phyloP scores from a whole-genome alignment of 2,329 filamentous ascomycete species.

The Colletotrichum tropicicola region DNA sequence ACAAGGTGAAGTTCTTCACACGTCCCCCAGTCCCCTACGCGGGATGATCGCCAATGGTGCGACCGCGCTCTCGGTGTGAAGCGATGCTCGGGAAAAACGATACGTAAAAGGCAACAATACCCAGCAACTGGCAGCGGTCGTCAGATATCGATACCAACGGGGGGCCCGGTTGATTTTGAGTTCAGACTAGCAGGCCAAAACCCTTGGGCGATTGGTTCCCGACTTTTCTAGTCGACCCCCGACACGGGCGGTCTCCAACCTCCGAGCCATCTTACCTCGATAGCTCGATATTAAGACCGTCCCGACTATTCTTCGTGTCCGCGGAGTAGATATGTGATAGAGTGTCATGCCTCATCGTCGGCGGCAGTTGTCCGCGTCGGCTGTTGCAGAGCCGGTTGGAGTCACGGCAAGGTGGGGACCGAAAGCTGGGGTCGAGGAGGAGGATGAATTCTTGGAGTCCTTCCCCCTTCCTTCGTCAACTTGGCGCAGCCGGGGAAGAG shows the following conservation, averaged over 20 bases:
- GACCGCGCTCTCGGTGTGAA: constrained; percentile 19
- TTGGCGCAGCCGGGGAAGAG: not conserved
- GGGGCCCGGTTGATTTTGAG: constrained; percentile 11
- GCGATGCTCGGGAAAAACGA: not conserved
- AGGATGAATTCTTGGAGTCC: not conserved
- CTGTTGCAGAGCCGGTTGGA: not conserved
- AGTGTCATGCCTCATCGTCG: not conserved
- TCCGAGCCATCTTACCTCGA: not conserved
- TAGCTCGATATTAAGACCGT: not conserved
- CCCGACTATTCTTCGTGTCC: constrained; percentile 6
- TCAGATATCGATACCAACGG: not conserved
- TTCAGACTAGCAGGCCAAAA: constrained; percentile 3
- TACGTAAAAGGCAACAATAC: constrained; percentile 3
- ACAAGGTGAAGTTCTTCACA: not conserved
- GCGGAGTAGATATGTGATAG: not conserved
- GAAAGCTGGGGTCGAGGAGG: not conserved
- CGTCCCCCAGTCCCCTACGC: constrained; percentile 8
- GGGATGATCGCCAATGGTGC: constrained; percentile 10
- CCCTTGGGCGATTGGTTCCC: not conserved
- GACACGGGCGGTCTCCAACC: not conserved
- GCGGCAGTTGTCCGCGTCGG: not conserved
- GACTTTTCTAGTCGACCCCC: not conserved
- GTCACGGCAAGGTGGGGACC: not conserved
- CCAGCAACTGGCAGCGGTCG: not conserved
- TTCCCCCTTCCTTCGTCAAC: not conserved